A percentile compares a stretch with the other conserved stretches of the same genome.
Conservation (phyloP, 768 basidiomycete genomes). For the Rhodotorula toruloides region DNA sequence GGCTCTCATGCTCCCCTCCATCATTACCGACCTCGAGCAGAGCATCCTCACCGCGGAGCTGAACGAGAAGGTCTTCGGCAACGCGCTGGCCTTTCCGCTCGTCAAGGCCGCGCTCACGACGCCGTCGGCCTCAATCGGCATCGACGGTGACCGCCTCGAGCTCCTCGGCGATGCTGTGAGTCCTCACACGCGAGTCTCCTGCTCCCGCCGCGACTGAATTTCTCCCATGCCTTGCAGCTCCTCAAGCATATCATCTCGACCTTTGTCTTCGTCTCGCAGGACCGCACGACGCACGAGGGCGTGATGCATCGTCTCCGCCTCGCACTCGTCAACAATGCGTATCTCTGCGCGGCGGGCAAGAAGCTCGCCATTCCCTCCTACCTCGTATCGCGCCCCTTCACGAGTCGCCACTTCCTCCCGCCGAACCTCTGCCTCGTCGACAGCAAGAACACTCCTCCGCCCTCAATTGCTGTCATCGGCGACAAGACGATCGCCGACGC, state of each 20-base stretch:
- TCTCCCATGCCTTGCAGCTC: no score
- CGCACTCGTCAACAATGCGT: conserved; percentile 68
- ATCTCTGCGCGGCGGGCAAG: conserved; percentile 49
- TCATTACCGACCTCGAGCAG: conserved; percentile 67
- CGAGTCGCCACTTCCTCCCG: conserved; percentile 21
- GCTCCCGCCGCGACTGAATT: no score
- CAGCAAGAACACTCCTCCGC: not conserved
- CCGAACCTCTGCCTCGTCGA: not conserved
- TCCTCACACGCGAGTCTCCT: no score
- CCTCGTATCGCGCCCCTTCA: conserved; percentile 18
- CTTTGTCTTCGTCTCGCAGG: conserved; percentile 62
- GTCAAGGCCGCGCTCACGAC: conserved; percentile 65
- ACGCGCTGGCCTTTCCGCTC: conserved; percentile 59
- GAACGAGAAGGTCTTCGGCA: conserved; percentile 62
- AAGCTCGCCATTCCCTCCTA: conserved; percentile 1
- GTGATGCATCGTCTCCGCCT: conserved; percentile 63
- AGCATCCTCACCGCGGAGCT: conserved; percentile 71
- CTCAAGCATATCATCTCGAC: conserved; percentile 71
- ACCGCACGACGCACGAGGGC: conserved; percentile 63
- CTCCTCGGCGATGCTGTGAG: conserved; percentile 66
- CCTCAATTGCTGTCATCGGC: conserved; percentile 1
- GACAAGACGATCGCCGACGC: conserved; percentile 20
- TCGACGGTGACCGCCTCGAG: conserved; percentile 65
- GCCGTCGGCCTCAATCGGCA: conserved; percentile 63
- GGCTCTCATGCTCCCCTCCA: conserved; percentile 65